Base-by-base conservation (phyloP, 2,329 filamentous ascomycete genomes). In the Aspergillus hiratsukae region DNA sequence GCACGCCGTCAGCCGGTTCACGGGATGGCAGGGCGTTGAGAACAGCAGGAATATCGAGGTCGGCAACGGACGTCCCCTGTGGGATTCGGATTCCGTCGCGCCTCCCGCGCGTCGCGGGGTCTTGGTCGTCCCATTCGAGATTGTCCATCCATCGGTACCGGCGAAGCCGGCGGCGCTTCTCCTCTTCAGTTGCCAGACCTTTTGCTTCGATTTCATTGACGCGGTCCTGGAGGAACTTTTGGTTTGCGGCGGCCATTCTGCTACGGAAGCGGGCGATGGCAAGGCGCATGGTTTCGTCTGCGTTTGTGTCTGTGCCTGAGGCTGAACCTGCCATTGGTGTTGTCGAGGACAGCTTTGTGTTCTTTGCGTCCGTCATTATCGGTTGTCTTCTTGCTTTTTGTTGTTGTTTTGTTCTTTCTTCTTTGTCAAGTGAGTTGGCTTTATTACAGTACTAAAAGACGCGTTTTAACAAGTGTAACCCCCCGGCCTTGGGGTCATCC, bases 251-350 rank as follows among this genome's bases (percentile, higher is more conserved):
- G 19, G 31, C 45, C 56, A 58, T 58, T 50, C 27, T 49, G 46
- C n/a, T 46, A 19, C 53, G 56, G 45, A 58, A 53, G 14, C 56
- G 53, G 17, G 19, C 40, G 9, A 56, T 29, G 19, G 50, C 53
- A 5, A 53, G 53, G 31, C 53, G 53, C 56, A 58, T 58, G 31
- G 35, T 50, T 48, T 58, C 53, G 31, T 55, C 53, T 52, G 52
- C n/a, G n/a, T n/a, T n/a, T n/a, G n/a, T n/a, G n/a, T n/a, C n/a
- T n/a, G n/a, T n/a, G n/a, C n/a, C n/a, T n/a, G n/a, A n/a, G n/a
- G n/a, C 35, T 40, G 35, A 40, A 3, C 2, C 35, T 40, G 35
- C 8, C 8, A 10, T 10, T 10, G 28, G 2, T 27, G 27, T 29
- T n/a, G n/a, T n/a, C n/a, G n/a, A n/a, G n/a, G n/a, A n/a, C n/a